phyloP scores from a whole-genome alignment of 305 asterid species.

The Fraxinus latifolia region DNA sequence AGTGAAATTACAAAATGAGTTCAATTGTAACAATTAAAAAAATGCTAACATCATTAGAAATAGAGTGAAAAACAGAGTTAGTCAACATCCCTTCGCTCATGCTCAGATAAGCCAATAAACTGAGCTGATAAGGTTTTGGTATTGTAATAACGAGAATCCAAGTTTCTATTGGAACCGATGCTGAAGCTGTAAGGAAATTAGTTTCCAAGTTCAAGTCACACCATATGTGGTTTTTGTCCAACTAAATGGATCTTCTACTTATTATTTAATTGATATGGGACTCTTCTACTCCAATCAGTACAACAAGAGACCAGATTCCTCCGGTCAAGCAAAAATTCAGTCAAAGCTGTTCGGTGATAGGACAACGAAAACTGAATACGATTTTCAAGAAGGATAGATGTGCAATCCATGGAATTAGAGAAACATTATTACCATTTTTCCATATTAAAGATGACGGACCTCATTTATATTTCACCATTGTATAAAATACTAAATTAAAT shows the following conservation, averaged over 20 bases:
- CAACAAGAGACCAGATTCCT: neutral
- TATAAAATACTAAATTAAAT: neutral
- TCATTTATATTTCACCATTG: neutral
- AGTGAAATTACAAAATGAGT: neutral
- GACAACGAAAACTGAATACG: neutral
- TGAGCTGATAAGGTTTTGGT: neutral
- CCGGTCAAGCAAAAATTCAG: neutral
- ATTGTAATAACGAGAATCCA: neutral
- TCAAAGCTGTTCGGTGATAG: neutral
- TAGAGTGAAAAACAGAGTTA: neutral
- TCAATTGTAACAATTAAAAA: neutral
- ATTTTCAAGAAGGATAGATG: neutral
- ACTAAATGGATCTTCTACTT: neutral
- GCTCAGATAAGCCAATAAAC: neutral
- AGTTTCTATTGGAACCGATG: neutral
- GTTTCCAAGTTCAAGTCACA: neutral
- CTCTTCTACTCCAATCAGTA: neutral
- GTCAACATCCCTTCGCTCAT: neutral
- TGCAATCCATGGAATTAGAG: neutral
- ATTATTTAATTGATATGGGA: neutral
- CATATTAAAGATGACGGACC: neutral
- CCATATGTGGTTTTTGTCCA: neutral
- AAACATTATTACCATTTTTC: neutral
- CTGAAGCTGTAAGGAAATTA: neutral
- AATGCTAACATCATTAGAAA: neutral